These are phyloP conservation scores for Tympanopsis confertula DNA, from an alignment of 2,329 filamentous ascomycete species.

Conservation along the genomic window DNA sequence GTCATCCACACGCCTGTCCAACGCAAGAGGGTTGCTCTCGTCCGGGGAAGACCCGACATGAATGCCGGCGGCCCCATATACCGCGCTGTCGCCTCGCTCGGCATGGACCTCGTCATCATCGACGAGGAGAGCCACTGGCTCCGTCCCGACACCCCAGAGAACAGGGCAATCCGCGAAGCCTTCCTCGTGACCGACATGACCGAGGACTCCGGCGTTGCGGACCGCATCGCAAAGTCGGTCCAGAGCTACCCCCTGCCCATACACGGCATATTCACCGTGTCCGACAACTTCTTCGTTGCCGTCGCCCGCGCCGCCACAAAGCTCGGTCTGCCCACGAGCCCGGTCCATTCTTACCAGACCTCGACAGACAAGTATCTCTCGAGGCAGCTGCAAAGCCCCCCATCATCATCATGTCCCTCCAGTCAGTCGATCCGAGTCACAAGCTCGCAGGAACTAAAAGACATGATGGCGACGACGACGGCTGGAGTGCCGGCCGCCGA, in stretches of 20 bases:
- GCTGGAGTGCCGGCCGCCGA: no score
- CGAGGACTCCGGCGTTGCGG: slow-evolving; percentile 11
- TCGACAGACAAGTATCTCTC: slow-evolving; percentile 17
- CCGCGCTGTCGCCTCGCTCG: slow-evolving; percentile 16
- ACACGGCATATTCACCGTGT: slow-evolving; percentile 22
- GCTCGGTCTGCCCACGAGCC: slow-evolving; percentile 17
- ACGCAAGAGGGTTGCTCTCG: slow-evolving; percentile 4
- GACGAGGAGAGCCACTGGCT: slow-evolving; percentile 25
- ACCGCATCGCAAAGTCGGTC: slow-evolving; percentile 16
- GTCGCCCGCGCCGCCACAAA: slow-evolving; percentile 17
- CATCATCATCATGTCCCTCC: background rate
- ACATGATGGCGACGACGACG: background rate
- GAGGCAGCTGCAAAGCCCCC: slow-evolving; percentile 9
- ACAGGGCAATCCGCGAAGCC: slow-evolving; percentile 15
- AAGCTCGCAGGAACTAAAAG: slow-evolving; percentile 7
- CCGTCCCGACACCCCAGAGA: slow-evolving; percentile 8
- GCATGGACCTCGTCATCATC: slow-evolving; percentile 21
- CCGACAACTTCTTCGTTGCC: slow-evolving; percentile 13
- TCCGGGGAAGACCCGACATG: slow-evolving; percentile 6
- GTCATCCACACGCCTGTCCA: background rate
- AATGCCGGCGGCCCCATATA: slow-evolving; percentile 4
- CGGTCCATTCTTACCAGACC: slow-evolving; percentile 12
- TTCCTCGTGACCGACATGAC: slow-evolving; percentile 17
- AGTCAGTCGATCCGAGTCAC: slow-evolving; percentile 7
- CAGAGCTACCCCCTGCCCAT: slow-evolving; percentile 10